Percentiles rank a stretch among this genome's conserved stretches.
Conservation (phyloP, 768 basidiomycete species). For the Boletellus sp. region DNA sequence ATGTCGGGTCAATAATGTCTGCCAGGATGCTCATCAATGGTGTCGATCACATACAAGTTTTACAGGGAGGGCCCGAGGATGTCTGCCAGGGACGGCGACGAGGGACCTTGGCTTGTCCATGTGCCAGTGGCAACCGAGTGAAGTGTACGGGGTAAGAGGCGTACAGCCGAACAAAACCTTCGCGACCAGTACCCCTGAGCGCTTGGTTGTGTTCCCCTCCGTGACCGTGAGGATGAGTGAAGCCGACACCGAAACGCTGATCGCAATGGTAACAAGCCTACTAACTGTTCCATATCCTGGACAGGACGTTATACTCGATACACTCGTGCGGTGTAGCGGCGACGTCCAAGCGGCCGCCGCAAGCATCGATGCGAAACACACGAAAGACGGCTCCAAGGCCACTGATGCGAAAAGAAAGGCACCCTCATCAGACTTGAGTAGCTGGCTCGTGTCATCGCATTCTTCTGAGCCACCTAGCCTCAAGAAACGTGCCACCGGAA, state of each 20-base stretch:
- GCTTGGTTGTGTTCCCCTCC: background rate
- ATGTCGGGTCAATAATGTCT: background rate
- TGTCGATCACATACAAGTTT: slow-evolving; percentile 12
- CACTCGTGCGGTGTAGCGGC: slow-evolving; percentile 54
- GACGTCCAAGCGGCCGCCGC: slow-evolving; percentile 51
- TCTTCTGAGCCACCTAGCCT: slow-evolving; percentile 17
- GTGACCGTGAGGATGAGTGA: slow-evolving; percentile 15
- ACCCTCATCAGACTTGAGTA: slow-evolving; percentile 40
- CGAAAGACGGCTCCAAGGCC: slow-evolving; percentile 13
- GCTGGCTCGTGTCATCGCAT: slow-evolving; percentile 46
- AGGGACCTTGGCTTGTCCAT: slow-evolving; percentile 9
- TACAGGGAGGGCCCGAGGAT: background rate
- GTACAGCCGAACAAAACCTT: too few relatives aligned
- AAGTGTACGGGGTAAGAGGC: too few relatives aligned
- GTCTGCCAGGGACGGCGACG: background rate
- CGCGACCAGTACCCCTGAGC: background rate
- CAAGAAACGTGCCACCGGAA: slow-evolving; percentile 15
- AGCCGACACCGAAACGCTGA: slow-evolving; percentile 61
- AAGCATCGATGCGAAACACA: slow-evolving; percentile 31
- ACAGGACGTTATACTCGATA: slow-evolving; percentile 49
- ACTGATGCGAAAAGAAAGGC: slow-evolving; percentile 46
- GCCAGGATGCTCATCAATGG: too few relatives aligned
- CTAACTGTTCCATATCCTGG: slow-evolving; percentile 34
- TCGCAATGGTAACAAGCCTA: slow-evolving; percentile 65
- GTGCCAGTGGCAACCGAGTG: too few relatives aligned